Conservation (phyloP, 148 eudicot species). For the Tetragonia tetragonoides region DNA sequence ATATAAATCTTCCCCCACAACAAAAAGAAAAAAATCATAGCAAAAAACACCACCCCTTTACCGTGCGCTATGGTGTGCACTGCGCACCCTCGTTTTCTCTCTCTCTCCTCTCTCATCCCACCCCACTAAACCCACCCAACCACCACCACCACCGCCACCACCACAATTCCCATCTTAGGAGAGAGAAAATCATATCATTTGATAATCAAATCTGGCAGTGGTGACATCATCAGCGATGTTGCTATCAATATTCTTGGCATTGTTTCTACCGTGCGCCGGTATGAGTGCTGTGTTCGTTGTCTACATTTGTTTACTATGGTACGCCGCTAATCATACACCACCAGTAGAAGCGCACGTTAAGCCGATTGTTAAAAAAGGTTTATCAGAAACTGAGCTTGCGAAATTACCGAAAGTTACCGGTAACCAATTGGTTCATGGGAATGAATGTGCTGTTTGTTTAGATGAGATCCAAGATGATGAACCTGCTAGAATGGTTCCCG, state of each 20-base stretch:
- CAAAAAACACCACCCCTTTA: neutral
- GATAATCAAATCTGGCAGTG: neutral
- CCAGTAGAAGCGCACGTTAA: constrained; percentile 40
- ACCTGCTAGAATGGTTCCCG: constrained; percentile 81
- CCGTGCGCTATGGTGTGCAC: neutral
- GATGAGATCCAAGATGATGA: constrained; percentile 70
- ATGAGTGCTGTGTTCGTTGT: constrained; percentile 70
- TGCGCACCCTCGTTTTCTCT: neutral
- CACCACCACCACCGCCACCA: neutral
- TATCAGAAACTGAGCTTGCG: constrained; percentile 62
- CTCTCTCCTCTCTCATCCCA: constrained; percentile 1
- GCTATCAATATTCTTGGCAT: constrained; percentile 57
- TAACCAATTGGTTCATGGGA: constrained; percentile 54
- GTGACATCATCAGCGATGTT: constrained; percentile 29
- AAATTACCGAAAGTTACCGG: constrained; percentile 70
- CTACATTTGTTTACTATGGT: constrained; percentile 70
- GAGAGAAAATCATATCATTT: too few relatives aligned
- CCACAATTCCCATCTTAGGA: too few relatives aligned
- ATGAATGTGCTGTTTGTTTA: constrained; percentile 85
- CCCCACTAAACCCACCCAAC: neutral
- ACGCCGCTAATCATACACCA: constrained; percentile 31
- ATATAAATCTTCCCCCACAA: constrained; percentile 8
- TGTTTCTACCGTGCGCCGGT: constrained; percentile 78
- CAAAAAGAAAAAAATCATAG: too few relatives aligned
- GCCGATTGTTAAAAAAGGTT: constrained; percentile 38